Percentiles rank a stretch among this genome's conserved stretches.
These are phyloP conservation scores for Aphanomyces invadans DNA, from an alignment of 352 stramenopile species.

Conservation along the genomic window DNA sequence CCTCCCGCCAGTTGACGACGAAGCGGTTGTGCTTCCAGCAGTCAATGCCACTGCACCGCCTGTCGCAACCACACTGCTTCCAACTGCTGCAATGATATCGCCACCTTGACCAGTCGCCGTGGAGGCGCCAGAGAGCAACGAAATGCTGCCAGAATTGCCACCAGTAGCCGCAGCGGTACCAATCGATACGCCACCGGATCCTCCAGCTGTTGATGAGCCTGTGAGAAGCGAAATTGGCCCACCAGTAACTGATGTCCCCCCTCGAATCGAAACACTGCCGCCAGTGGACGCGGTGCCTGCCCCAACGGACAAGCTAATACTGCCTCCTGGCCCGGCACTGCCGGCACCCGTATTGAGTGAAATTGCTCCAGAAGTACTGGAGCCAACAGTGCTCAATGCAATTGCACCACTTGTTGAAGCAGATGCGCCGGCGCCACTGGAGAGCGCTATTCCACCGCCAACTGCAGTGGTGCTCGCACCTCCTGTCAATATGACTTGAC, in stretches of 20 bases:
- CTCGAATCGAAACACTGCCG: slow-evolving; percentile 5
- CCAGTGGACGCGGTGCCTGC: slow-evolving; percentile 43
- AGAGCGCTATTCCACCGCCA: slow-evolving; percentile 27
- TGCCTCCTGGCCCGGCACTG: slow-evolving; percentile 44
- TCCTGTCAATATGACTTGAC: slow-evolving; percentile 52
- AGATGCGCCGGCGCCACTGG: slow-evolving; percentile 28
- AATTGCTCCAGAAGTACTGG: slow-evolving; percentile 47
- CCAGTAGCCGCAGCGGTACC: not conserved
- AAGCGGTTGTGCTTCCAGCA: slow-evolving; percentile 29
- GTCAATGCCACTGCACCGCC: slow-evolving; percentile 26
- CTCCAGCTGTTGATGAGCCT: not conserved
- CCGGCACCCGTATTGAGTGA: slow-evolving; percentile 41
- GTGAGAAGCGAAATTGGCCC: not conserved
- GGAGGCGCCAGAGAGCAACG: not conserved
- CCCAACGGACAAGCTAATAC: slow-evolving; percentile 38
- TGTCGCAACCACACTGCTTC: slow-evolving; percentile 16
- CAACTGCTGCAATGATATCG: not conserved
- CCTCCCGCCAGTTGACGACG: slow-evolving; percentile 30
- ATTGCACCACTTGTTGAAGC: slow-evolving; percentile 28
- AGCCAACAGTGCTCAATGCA: slow-evolving; percentile 2
- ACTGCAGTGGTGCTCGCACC: slow-evolving; percentile 3
- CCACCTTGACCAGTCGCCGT: not conserved
- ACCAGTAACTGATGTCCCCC: slow-evolving; percentile 11
- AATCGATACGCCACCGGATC: not conserved
- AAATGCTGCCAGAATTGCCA: slow-evolving; percentile 6